Evolutionary conservation across 2,329 filamentous ascomycete genomes (phyloP).

Genomic region (Periconia macrospinosa): DNA sequence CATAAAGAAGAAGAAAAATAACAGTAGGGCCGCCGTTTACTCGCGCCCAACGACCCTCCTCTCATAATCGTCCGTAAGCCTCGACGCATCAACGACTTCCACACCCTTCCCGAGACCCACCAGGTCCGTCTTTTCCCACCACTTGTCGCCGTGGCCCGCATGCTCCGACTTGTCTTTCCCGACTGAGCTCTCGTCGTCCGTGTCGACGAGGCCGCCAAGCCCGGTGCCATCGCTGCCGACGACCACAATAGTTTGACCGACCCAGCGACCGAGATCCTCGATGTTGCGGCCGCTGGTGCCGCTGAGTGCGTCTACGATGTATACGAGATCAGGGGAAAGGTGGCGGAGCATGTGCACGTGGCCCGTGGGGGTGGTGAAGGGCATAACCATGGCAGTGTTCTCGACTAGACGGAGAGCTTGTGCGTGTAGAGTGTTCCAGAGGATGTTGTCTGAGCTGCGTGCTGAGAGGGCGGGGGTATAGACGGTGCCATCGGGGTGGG

Average conservation of each 20-base stretch:
- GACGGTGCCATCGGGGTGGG: slow-evolving; percentile 47
- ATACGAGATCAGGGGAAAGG: slow-evolving; percentile 81
- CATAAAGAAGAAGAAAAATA: neutral
- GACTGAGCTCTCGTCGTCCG: slow-evolving; percentile 59
- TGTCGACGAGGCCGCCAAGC: slow-evolving; percentile 56
- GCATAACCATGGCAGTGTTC: slow-evolving; percentile 82
- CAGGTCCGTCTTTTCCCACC: slow-evolving; percentile 80
- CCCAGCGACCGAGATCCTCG: slow-evolving; percentile 65
- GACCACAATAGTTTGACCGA: slow-evolving; percentile 63
- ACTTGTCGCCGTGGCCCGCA: slow-evolving; percentile 52
- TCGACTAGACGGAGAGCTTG: slow-evolving; percentile 80
- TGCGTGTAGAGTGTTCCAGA: slow-evolving; percentile 78
- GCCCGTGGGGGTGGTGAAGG: slow-evolving; percentile 81
- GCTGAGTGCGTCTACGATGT: slow-evolving; percentile 81
- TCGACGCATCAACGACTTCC: slow-evolving; percentile 80
- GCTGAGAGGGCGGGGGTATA: slow-evolving; percentile 40
- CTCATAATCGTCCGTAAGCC: slow-evolving; percentile 85
- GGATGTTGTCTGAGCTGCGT: slow-evolving; percentile 47
- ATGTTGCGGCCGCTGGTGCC: slow-evolving; percentile 75
- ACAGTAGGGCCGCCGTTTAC: slow-evolving; percentile 17
- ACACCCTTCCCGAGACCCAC: slow-evolving; percentile 86
- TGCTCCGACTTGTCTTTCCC: slow-evolving; percentile 35
- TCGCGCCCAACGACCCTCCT: slow-evolving; percentile 70
- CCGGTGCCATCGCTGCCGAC: slow-evolving; percentile 53
- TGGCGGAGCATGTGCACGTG: slow-evolving; percentile 87